Conservation (phyloP, 2,329 filamentous ascomycete species). For the Ophiosphaerella herpotricha region DNA sequence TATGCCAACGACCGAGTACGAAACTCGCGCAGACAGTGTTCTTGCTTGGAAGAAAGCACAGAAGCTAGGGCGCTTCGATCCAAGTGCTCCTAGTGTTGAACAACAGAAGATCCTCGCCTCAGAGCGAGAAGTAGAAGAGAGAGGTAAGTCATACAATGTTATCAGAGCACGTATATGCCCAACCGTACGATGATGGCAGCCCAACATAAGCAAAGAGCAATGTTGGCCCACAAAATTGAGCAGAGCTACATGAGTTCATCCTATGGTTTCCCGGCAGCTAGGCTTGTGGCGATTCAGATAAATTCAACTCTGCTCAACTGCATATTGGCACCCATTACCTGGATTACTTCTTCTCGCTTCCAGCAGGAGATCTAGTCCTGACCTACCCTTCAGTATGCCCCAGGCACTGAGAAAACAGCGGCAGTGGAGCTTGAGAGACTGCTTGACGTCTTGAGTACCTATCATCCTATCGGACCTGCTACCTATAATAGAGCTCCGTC, state of each 20-base stretch:
- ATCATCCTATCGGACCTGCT: too few relatives aligned
- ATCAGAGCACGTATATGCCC: conserved; percentile 14
- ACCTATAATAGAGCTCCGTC: too few relatives aligned
- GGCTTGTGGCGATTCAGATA: conserved; percentile 21
- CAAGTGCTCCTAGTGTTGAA: conserved; percentile 74
- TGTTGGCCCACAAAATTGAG: background rate
- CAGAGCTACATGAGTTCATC: too few relatives aligned
- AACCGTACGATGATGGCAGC: conserved; percentile 21
- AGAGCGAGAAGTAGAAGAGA: conserved; percentile 69
- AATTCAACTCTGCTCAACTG: conserved; percentile 20
- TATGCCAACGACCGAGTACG: conserved; percentile 85
- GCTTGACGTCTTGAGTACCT: too few relatives aligned
- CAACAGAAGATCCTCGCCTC: conserved; percentile 72
- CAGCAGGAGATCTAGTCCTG: background rate
- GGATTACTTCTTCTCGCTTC: background rate
- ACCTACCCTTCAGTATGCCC: too few relatives aligned
- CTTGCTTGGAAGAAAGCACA: conserved; percentile 95
- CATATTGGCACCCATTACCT: conserved; percentile 8
- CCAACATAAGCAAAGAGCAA: conserved; percentile 22
- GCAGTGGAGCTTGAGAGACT: too few relatives aligned
- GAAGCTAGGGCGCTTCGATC: conserved; percentile 95
- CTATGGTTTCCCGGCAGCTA: background rate
- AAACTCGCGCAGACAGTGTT: conserved; percentile 82
- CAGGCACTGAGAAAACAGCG: too few relatives aligned
- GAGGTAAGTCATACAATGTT: conserved; percentile 56